Conservation (phyloP, 2,329 filamentous ascomycete genomes). For the Aureobasidium sp. region DNA sequence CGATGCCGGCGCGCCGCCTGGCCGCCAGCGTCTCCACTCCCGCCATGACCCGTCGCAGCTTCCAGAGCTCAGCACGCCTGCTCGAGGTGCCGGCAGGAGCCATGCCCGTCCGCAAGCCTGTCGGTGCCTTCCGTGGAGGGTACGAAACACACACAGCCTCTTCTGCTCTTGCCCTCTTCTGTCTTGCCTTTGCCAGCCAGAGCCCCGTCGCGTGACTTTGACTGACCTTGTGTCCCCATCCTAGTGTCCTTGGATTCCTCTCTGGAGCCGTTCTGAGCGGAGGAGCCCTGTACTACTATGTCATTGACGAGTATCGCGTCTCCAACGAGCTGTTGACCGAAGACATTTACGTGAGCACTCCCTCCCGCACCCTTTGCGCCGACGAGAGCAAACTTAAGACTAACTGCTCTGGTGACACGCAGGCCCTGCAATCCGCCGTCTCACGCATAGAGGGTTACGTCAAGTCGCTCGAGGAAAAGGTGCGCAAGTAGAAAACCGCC, state of each 20-base stretch:
- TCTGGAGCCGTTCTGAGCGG: conserved; percentile 75
- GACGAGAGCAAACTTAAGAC: neutral
- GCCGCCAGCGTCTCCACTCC: neutral
- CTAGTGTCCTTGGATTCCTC: conserved; percentile 84
- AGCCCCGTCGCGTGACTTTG: neutral
- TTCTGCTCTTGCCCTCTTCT: neutral
- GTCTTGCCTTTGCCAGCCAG: neutral
- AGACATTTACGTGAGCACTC: conserved; percentile 75
- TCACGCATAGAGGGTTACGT: conserved; percentile 81
- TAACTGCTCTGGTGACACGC: neutral
- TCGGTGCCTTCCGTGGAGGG: conserved; percentile 67
- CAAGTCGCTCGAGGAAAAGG: conserved; percentile 71
- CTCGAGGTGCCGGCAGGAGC: conserved; percentile 23
- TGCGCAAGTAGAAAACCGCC: conserved; percentile 29
- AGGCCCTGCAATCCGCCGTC: conserved; percentile 84
- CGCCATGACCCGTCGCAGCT: conserved; percentile 26
- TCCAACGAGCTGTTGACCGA: conserved; percentile 90
- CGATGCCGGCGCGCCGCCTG: conserved; percentile 1
- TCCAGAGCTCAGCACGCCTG: conserved; percentile 32
- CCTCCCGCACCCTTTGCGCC: neutral
- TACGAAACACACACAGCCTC: conserved; percentile 37
- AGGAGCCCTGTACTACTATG: conserved; percentile 80
- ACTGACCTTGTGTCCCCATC: neutral
- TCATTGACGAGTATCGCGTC: conserved; percentile 86
- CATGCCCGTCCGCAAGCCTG: conserved; percentile 55